Base-by-base conservation (phyloP, 192 early-diverging fungal genomes). In the Chytriomyces sp. region DNA sequence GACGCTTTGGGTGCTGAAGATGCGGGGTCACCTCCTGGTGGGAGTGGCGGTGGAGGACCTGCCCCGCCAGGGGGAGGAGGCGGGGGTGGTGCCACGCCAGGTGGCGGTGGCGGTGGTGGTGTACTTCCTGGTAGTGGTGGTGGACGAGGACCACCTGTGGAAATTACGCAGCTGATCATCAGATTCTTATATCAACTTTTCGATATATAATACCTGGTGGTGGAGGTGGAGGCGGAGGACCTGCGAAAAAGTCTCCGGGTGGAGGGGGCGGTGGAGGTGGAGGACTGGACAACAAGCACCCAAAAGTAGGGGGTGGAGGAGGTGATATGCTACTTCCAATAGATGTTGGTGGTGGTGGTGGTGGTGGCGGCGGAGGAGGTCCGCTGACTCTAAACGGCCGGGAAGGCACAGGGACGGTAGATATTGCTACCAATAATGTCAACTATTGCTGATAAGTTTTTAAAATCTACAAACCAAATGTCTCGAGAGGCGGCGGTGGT, bases 61-160 rank as follows among this genome's bases (percentile, higher is more conserved):
- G 33, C 75, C 22, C 73, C 69, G 22, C 77, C 72, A 19, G 75
- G 70, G 39, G 75, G 72, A n/a, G 78, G 78, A 26, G 78, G 79
- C 22, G 81, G 81, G 36, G 76, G 72, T 60, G 64, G 53, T 0
- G 54, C 19, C 25, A n/a, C 8, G 25, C 10, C 14, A 72, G 75
- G 75, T 22, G 74, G 74, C n/a, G 70, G 70, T 53, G 75, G 75
- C 17, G 77, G 75, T 31, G 75, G 74, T 8, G 63, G 60, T 32
- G 2, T 31, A 12, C 54, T 49, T 67, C 77, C 67, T 41, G 75
- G 66, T 22, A 39, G 75, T 28, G 74, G 74, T 30, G 75, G 65
- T 28, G 74, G 77, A 41, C 75, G 75, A 70, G 75, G 75, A 14
- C 37, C 69, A 22, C 49, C 31, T 37, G 14, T 0, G 56, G 56